phyloP scores from a whole-genome alignment of 345 rosid species.

The Excoecaria cochinchinensis region DNA sequence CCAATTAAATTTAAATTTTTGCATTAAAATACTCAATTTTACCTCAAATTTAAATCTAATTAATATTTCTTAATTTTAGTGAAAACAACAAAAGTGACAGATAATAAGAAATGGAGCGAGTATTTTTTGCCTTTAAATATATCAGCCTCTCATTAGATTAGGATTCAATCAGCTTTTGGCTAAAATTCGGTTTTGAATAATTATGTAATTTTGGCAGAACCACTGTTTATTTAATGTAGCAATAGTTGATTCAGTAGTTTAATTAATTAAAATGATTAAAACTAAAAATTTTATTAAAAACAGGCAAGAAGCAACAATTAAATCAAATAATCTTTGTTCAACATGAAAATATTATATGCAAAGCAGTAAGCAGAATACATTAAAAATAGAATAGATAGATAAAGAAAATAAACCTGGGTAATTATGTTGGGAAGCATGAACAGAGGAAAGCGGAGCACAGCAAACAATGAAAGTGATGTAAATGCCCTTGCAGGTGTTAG shows the following conservation, averaged over 20 bases:
- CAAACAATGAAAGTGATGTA: constrained; percentile 87
- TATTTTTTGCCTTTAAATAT: not conserved
- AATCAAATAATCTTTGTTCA: constrained; percentile 7
- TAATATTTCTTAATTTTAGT: no score
- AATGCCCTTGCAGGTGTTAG: constrained; percentile 98
- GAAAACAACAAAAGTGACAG: no score
- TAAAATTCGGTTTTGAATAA: not conserved
- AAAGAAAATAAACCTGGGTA: constrained; percentile 65
- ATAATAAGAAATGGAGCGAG: no score
- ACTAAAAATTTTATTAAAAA: not conserved
- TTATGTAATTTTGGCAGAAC: not conserved
- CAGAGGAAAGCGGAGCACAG: constrained; percentile 96
- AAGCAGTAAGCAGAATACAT: constrained; percentile 3
- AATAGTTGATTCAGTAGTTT: not conserved
- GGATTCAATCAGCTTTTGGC: not conserved
- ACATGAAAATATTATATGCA: not conserved
- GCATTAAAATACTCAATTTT: no score
- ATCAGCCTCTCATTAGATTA: not conserved
- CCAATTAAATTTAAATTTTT: no score
- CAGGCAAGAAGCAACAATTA: not conserved
- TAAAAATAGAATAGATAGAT: not conserved
- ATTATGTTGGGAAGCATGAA: constrained; percentile 93
- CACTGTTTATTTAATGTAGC: not conserved
- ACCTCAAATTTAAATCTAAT: no score
- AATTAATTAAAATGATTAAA: not conserved